Base-by-base conservation (phyloP, 192 early-diverging fungal species). In the Backusella tarrabulga region DNA sequence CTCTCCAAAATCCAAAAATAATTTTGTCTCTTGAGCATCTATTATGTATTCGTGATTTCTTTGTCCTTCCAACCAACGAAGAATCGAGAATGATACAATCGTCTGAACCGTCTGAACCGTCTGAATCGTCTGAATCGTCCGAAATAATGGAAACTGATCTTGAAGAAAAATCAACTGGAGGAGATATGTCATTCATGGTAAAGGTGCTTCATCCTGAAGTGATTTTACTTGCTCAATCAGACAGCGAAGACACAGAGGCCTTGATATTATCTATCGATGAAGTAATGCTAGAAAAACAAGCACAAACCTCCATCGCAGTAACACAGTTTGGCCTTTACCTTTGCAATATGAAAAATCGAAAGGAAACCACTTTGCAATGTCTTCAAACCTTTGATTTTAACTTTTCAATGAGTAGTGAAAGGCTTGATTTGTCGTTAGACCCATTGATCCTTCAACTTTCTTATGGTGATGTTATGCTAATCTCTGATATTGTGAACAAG, bases 381-480 rank as follows among this genome's bases (percentile, higher is more conserved):
- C 93, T 99, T 80, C 93, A 98, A 76, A 94, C 92, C 54, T 97
- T 97, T 80, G 91, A 97, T 67, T 79, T 97, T 11, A 90, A 91
- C 6, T 72, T 95, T 32, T 77, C 71, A 56, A 89, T 96, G 90
- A 95, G 96, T 76, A 72, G n/a, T 2, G 70, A 72, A n/a, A 29
- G 26, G 14, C 40, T 77, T 19, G 83, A 81, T 0, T 71, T 93
- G 5, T 88, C 91, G 41, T 71, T 94, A 4, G 85, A 92, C n/a
- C 89, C 86, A 15, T 78, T 95, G 46, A 77, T 95, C 23, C 68
- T 95, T n/a, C 84, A 93, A 3, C 80, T 96, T 36, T 94, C 93
- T 1, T 89, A 93, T 46, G 84, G 91, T 63, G 93, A 96, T 71
- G 79, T 91, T 26, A 74, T 87, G 19, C 76, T 96, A 50, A 89